Evolutionary conservation across 257 asterid species (phyloP), one percentile per base, ranked within the genome.

Genomic region (Nicotiana tabacum): DNA sequence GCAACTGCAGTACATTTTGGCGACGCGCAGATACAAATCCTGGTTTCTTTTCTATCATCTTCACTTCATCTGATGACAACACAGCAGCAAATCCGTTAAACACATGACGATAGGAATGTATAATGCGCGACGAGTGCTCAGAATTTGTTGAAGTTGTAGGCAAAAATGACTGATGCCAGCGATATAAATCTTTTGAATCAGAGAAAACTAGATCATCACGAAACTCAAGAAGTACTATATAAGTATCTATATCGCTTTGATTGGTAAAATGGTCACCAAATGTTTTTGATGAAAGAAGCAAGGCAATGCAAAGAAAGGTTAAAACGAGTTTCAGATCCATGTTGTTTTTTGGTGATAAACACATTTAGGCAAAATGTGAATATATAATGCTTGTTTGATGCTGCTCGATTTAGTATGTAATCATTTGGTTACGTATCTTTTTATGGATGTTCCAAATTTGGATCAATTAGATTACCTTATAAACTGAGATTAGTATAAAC

Each of bases 1-100:
- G 81, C n/a, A 77, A 29, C 13, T 55, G 46, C 66, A 77, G 17
- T 33, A 77, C 81, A 24, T n/a, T 30, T 29, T 77, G 66, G 0
- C 37, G 74, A 21, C 58, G 66, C 9, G 74, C 82, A 78, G 72
- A 79, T 48, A 61, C 72, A 64, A 79, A 79, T 24, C 82, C 82
- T 37, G 69, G 55, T 35, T 56, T 61, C 82, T 21, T 61, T 64
- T 79, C 27, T 24, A 61, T 33, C 4, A 46, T 56, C 16, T 61
- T 61, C 74, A 79, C 69, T 57, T 79, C 82, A 37, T 61, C 37
- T 1, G 37, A 27, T 24, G 82, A 79, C 37, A 79, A 24, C 39
- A 21, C 3, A 32, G 82, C 82, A 37, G 82, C 24, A 65, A 79
- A 79, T 30, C 74, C 82, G 4, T 79, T 15, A 43, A 79, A 16